A percentile compares a stretch with the other conserved stretches of the same genome.
Conservation (phyloP, 2,329 filamentous ascomycete genomes). For the Stemphylium vesicarium region DNA sequence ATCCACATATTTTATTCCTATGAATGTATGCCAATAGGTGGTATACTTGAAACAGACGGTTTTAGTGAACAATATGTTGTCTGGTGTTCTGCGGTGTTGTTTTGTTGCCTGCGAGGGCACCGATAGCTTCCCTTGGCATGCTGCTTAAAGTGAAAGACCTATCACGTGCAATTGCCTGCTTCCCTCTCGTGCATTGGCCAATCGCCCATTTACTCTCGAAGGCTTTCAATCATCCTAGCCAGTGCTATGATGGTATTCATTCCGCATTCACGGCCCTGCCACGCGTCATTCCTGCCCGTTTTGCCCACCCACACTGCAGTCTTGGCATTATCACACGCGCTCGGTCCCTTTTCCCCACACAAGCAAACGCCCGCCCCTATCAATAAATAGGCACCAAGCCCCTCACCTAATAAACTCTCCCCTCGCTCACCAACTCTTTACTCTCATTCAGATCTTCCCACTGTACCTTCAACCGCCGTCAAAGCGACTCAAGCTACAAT, state of each 20-base stretch:
- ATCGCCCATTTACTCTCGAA: neutral
- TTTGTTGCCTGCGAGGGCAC: too few relatives aligned
- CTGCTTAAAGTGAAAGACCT: too few relatives aligned
- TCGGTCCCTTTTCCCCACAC: conserved; percentile 1
- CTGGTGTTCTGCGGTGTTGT: too few relatives aligned
- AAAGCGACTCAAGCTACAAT: conserved; percentile 1
- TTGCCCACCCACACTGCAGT: neutral
- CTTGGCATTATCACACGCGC: conserved; percentile 3
- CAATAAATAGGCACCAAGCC: conserved; percentile 5
- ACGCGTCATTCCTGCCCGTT: conserved; percentile 1
- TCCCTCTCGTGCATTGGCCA: neutral
- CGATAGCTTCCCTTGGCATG: too few relatives aligned
- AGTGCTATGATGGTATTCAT: neutral
- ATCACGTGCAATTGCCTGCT: neutral
- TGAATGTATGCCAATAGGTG: too few relatives aligned
- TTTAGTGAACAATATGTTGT: too few relatives aligned
- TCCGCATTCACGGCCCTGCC: neutral
- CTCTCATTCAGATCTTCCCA: conserved; percentile 3
- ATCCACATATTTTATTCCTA: too few relatives aligned
- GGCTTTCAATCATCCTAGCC: neutral
- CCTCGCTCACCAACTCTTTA: neutral
- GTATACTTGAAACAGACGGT: too few relatives aligned
- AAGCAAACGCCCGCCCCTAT: conserved; percentile 1
- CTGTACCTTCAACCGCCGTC: neutral
- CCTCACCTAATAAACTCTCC: neutral